These are phyloP conservation scores for Alternaria sp. DNA, from an alignment of 2,329 filamentous ascomycete species.

Conservation along the genomic window DNA sequence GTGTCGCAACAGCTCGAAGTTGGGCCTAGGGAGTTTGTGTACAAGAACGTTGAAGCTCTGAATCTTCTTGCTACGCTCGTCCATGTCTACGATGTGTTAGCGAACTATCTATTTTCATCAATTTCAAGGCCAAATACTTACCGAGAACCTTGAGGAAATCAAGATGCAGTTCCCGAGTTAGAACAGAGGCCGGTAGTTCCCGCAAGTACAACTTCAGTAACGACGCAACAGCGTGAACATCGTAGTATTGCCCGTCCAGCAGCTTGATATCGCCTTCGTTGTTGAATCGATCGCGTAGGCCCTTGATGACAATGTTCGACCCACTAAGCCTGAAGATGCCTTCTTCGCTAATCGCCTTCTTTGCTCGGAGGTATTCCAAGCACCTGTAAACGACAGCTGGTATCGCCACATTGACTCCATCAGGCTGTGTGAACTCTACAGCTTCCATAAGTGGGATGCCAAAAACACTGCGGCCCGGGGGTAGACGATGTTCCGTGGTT, in stretches of 20 bases:
- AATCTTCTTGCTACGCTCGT: slow-evolving; percentile 78
- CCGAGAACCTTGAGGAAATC: slow-evolving; percentile 84
- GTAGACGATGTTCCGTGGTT: slow-evolving; percentile 34
- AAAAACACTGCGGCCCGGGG: slow-evolving; percentile 71
- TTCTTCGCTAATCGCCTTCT: slow-evolving; percentile 84
- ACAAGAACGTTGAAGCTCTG: slow-evolving; percentile 78
- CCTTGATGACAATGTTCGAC: slow-evolving; percentile 94
- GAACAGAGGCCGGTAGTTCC: slow-evolving; percentile 87
- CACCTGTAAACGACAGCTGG: slow-evolving; percentile 95
- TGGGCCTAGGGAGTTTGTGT: slow-evolving; percentile 79
- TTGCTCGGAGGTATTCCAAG: slow-evolving; percentile 87
- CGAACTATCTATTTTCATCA: neutral
- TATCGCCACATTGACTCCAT: slow-evolving; percentile 75
- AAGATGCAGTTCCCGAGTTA: slow-evolving; percentile 88
- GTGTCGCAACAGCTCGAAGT: slow-evolving; percentile 82
- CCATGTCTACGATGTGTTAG: slow-evolving; percentile 66
- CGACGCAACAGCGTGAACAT: slow-evolving; percentile 95
- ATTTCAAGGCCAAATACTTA: slow-evolving; percentile 44
- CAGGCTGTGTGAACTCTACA: slow-evolving; percentile 78
- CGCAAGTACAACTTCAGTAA: slow-evolving; percentile 92
- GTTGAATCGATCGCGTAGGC: slow-evolving; percentile 91
- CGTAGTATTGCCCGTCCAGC: slow-evolving; percentile 85
- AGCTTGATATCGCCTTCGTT: slow-evolving; percentile 90
- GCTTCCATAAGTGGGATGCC: slow-evolving; percentile 86
- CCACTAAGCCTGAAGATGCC: slow-evolving; percentile 97